Conservation (phyloP, 129 eudicot species). For the Artemisia argyi region DNA sequence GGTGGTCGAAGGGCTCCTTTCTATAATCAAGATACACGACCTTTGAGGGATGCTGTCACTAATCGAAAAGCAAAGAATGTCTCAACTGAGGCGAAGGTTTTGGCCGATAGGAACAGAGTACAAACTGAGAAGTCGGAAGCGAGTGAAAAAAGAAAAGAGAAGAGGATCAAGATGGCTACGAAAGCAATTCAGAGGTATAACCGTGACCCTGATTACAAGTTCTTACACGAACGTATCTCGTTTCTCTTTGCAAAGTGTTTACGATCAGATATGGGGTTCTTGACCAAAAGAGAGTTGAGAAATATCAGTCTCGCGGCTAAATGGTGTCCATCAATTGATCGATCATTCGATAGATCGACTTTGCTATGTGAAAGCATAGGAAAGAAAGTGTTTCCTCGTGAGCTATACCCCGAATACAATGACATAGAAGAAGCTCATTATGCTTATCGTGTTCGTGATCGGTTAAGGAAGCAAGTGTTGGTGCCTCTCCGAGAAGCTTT, state of each 20-base stretch:
- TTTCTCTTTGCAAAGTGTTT: neutral
- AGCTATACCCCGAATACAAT: neutral
- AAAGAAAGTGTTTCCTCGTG: constrained; percentile 18
- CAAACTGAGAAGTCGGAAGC: neutral
- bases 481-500: constrained; percentile 13
- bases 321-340: constrained; percentile 13
- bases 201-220: constrained; percentile 7
- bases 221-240: constrained; percentile 11
- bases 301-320: constrained; percentile 17
- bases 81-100: neutral
- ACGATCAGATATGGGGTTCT: constrained; percentile 1
- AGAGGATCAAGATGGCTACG: constrained; percentile 2
- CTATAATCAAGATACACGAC: too few species aligned
- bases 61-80: neutral
- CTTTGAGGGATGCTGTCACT: neutral
- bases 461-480: constrained; percentile 13
- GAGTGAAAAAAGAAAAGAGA: neutral
- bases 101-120: neutral
- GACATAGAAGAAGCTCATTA: constrained; percentile 13
- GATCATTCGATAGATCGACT: constrained; percentile 4
- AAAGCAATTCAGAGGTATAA: constrained; percentile 14
- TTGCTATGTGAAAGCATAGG: constrained; percentile 17
- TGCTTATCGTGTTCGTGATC: constrained; percentile 20
- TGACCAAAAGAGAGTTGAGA: neutral
- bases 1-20: too few species aligned